Percentiles rank a stretch among this genome's conserved stretches.
These are phyloP conservation scores for Ogataea siamensis DNA, from an alignment of 805 yeast genomes.

Conservation along the genomic window DNA sequence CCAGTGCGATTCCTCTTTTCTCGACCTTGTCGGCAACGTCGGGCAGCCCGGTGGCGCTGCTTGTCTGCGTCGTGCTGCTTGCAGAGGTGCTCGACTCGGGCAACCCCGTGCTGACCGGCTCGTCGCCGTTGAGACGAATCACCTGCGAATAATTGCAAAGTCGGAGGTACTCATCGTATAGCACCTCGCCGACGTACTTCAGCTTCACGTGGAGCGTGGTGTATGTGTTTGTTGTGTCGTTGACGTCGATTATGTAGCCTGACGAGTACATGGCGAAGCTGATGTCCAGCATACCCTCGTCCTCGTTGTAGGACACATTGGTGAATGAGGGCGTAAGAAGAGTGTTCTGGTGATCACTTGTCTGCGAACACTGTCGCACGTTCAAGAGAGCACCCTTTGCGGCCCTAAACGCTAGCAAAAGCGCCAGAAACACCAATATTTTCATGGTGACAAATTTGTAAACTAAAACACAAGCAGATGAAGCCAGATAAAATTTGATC, in stretches of 20 bases:
- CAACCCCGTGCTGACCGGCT: background rate
- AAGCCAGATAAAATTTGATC: background rate
- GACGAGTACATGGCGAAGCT: constrained; percentile 22
- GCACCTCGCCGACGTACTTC: constrained; percentile 41
- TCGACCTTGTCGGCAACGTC: background rate
- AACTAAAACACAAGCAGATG: background rate
- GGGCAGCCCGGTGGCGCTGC: background rate
- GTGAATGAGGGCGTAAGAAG: constrained; percentile 21
- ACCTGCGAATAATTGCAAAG: constrained; percentile 37
- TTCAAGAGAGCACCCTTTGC: constrained; percentile 18
- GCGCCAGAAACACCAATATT: background rate
- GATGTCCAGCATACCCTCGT: constrained; percentile 14
- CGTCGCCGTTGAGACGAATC: background rate
- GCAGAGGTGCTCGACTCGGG: background rate
- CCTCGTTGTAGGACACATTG: constrained; percentile 21
- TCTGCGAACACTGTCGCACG: constrained; percentile 9
- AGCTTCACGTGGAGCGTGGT: constrained; percentile 48
- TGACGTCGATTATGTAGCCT: constrained; percentile 40
- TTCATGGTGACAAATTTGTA: constrained; percentile 1
- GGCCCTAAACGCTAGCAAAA: background rate
- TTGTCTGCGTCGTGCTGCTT: background rate
- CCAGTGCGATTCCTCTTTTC: background rate
- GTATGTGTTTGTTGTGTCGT: constrained; percentile 43
- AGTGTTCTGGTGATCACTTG: background rate
- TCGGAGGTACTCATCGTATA: constrained; percentile 40